These are phyloP conservation scores for Kodamaea kaohsiungensis DNA, from an alignment of 805 yeast species.

Conservation along the genomic window DNA sequence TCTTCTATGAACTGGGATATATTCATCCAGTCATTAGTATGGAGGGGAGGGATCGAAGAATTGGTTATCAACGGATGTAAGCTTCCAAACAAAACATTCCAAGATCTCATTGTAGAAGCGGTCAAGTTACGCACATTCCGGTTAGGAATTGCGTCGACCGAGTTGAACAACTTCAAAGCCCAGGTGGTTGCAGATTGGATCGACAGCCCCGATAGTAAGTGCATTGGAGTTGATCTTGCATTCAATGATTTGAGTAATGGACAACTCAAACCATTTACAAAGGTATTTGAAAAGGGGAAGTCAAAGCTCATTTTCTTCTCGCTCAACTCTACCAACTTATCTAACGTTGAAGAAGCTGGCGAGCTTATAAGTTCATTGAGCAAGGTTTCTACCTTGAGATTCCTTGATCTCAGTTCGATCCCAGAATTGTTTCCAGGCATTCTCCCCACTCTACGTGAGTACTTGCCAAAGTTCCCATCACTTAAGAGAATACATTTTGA, in stretches of 20 bases:
- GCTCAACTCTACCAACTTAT: slow-evolving; percentile 50
- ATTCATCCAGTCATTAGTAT: slow-evolving; percentile 42
- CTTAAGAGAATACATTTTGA: slow-evolving; percentile 57
- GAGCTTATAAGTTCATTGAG: slow-evolving; percentile 40
- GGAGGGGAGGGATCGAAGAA: slow-evolving; percentile 57
- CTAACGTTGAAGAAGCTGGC: slow-evolving; percentile 39
- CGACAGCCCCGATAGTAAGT: slow-evolving; percentile 40
- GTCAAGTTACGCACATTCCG: slow-evolving; percentile 46
- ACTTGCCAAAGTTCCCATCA: slow-evolving; percentile 46
- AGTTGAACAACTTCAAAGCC: slow-evolving; percentile 44
- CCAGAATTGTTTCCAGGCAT: slow-evolving; percentile 55
- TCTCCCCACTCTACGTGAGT: slow-evolving; percentile 43
- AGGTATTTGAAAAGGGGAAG: slow-evolving; percentile 36
- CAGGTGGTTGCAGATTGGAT: slow-evolving; percentile 50
- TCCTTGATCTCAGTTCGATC: slow-evolving; percentile 54
- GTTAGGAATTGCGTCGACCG: slow-evolving; percentile 56
- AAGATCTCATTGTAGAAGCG: slow-evolving; percentile 42
- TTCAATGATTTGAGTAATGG: slow-evolving; percentile 52
- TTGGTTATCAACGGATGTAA: slow-evolving; percentile 60
- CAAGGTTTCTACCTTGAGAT: slow-evolving; percentile 42
- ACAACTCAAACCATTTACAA: slow-evolving; percentile 47
- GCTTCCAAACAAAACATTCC: slow-evolving; percentile 42
- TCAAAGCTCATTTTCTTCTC: slow-evolving; percentile 51
- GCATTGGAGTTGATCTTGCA: slow-evolving; percentile 58
- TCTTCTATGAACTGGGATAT: slow-evolving; percentile 56